Conservation (phyloP, 176 grass and related monocot species). For the Lolium perenne region DNA sequence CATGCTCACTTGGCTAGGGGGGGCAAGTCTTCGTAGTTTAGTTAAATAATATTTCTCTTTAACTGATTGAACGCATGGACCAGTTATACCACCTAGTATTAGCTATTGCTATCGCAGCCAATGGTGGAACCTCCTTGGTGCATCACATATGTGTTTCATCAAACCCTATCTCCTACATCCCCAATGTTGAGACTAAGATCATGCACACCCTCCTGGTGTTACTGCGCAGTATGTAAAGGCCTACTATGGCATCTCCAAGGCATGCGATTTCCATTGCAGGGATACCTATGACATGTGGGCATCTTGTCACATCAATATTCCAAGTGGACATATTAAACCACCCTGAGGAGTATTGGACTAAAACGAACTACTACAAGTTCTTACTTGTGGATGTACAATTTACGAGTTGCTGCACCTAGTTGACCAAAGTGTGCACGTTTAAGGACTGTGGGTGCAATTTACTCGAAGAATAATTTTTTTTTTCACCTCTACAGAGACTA, state of each 20-base stretch:
- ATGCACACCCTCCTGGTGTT: not conserved
- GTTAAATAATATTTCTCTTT: not conserved
- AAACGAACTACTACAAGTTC: conserved; percentile 1
- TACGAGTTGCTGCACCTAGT: not conserved
- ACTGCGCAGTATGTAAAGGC: not conserved
- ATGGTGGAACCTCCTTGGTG: not conserved
- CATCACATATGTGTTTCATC: not conserved
- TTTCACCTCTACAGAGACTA: not conserved
- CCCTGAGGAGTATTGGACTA: not conserved
- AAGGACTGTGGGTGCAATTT: not conserved
- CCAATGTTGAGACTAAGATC: too few relatives aligned
- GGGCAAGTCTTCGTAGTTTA: not conserved
- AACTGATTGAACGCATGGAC: too few relatives aligned
- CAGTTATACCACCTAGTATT: not conserved
- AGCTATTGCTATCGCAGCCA: not conserved
- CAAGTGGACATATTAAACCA: not conserved
- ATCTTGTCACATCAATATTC: not conserved
- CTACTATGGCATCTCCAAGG: not conserved
- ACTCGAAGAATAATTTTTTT: not conserved
- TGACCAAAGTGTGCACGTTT: not conserved
- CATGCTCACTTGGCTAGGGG: not conserved
- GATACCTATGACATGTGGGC: not conserved
- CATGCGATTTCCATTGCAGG: not conserved
- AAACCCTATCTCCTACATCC: too few relatives aligned
- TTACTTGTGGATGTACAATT: not conserved